Base-by-base conservation (phyloP, 495 filamentous ascomycete genomes). In the Penicillium macrosclerotiorum region DNA sequence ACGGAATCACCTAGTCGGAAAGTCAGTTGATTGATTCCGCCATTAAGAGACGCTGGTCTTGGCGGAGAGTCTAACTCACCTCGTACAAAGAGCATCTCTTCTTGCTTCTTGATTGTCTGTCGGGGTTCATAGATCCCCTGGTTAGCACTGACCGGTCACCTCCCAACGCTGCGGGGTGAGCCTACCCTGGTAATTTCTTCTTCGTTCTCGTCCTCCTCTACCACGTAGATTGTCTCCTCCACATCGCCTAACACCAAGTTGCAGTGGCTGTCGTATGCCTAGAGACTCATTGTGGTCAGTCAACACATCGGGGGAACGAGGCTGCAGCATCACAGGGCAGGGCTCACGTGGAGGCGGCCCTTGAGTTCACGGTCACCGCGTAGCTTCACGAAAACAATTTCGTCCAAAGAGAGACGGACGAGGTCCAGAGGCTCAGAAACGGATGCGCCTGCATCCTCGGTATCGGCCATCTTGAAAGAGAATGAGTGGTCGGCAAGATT, bases 251-350 rank as follows among this genome's bases (percentile, higher is more conserved):
- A 76, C 4, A 99, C 89, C n/a, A 97, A 70, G 61, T 99, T 99
- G 80, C 93, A 97, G 64, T 99, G 93, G 57, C 88, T 93, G 63
- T 99, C 93, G 64, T 96, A 99, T 24, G 92, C 93, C 94, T 99
- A 56, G 16, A 8, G 22, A 31, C 17, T 35, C n/a, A 52, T 51
- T 30, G 54, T 33, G 27, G 42, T 57, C 53, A 59, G 50, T 41
- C 19, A 26, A 35, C 8, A 39, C 7, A 11, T 23, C 22, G 20
- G 18, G 26, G 19, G n/a, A 44, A n/a, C n/a, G n/a, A n/a, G n/a
- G n/a, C n/a, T 43, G 18, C 27, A 13, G 27, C n/a, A 14, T 38
- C 45, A 46, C 29, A 12, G 14, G 17, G 29, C 14, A 24, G 23
- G 22, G 69, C 84, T 50, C 73, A 96, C 93, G 68, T 97, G 93